phyloP scores from a whole-genome alignment of 2,329 filamentous ascomycete genomes.

The Knufia petricola region DNA sequence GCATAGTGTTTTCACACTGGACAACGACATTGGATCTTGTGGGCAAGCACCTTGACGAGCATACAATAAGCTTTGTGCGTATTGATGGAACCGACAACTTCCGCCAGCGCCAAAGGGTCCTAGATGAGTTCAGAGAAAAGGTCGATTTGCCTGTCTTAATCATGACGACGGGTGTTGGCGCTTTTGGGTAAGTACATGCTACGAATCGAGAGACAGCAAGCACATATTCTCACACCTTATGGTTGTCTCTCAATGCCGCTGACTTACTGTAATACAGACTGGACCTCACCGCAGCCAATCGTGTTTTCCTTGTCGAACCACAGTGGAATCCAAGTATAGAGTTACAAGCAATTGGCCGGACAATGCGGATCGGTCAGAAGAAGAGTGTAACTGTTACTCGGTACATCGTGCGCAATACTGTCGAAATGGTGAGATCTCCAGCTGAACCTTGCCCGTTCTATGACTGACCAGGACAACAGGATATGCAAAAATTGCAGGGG shows the following conservation, averaged over 20 bases:
- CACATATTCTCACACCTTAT: too few species aligned
- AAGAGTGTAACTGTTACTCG: constrained; percentile 36
- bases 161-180: constrained; percentile 46
- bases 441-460: too few species aligned
- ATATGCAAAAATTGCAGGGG: too few species aligned
- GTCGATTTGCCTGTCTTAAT: constrained; percentile 33
- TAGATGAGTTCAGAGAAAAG: constrained; percentile 31
- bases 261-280: constrained; percentile 30
- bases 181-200: constrained; percentile 35
- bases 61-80: constrained; percentile 24
- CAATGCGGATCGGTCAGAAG: constrained; percentile 39
- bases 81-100: constrained; percentile 39
- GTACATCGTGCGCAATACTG: constrained; percentile 36
- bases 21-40: constrained; percentile 36
- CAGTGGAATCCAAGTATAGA: constrained; percentile 49
- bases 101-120: constrained; percentile 28
- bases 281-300: constrained; percentile 41
- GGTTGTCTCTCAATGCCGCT: background rate
- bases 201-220: background rate
- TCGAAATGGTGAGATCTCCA: constrained; percentile 38
- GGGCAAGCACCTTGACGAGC: constrained; percentile 23
- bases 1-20: constrained; percentile 42
- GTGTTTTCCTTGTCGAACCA: constrained; percentile 43
- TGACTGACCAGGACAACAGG: too few species aligned
- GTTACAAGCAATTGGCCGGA: constrained; percentile 43